These are phyloP conservation scores for Cnidoscolus chayamansa DNA, from an alignment of 441 rosid genomes.

Conservation along the genomic window DNA sequence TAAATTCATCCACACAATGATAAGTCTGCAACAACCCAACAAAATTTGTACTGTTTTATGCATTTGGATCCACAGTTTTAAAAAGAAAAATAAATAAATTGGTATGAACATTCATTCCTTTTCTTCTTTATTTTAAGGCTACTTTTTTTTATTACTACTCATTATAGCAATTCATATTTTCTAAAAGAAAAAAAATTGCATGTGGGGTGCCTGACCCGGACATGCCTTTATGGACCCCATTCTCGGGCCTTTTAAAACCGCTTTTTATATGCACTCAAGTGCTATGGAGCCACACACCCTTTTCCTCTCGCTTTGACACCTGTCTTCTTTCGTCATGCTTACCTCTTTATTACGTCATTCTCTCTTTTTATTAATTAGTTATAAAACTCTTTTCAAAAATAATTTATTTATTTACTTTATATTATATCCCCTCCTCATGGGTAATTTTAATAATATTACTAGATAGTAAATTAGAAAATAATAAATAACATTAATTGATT, in stretches of 20 bases:
- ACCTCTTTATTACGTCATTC: slow-evolving; percentile 28
- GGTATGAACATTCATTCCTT: not conserved
- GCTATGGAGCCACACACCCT: slow-evolving; percentile 24
- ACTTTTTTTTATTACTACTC: slow-evolving; percentile 27
- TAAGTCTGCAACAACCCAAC: slow-evolving; percentile 8
- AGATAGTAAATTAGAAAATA: too few species aligned
- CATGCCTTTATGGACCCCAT: slow-evolving; percentile 38
- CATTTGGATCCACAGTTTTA: not conserved
- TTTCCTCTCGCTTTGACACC: slow-evolving; percentile 8
- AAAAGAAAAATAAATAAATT: not conserved
- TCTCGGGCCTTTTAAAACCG: slow-evolving; percentile 31
- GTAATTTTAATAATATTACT: too few species aligned
- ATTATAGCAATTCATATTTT: slow-evolving; percentile 31
- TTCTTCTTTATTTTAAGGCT: slow-evolving; percentile 11
- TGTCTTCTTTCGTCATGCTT: slow-evolving; percentile 22
- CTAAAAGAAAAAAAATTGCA: slow-evolving; percentile 7
- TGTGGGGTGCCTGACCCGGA: slow-evolving; percentile 31
- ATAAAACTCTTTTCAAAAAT: too few species aligned
- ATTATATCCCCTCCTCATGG: too few species aligned
- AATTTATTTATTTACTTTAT: not conserved
- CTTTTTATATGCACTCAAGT: slow-evolving; percentile 29
- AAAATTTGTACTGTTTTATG: not conserved
- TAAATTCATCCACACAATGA: not conserved
- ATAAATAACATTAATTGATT: too few species aligned
- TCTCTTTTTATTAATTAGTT: too few species aligned